Evolutionary conservation across 23 red algal genomes (phyloP).

Genomic region (Chondrus crispus): DNA sequence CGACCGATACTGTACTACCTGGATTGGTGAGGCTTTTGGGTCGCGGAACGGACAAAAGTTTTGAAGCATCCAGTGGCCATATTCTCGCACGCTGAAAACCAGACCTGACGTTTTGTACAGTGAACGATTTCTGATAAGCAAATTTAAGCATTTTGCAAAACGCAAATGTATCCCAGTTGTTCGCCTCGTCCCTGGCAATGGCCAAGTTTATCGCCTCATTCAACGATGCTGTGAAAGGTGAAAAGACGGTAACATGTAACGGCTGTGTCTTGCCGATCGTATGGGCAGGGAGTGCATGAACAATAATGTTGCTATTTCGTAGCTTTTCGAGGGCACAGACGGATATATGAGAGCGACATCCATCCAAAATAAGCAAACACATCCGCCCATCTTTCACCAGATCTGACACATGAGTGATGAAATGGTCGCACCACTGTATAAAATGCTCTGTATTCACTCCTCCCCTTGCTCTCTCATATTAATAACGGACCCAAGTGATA

Average conservation of each 20-base stretch:
- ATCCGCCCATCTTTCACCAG: background rate
- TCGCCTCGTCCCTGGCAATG: too few relatives aligned
- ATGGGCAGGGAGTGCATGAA: background rate
- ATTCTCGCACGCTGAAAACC: background rate
- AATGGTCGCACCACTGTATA: background rate
- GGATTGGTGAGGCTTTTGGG: background rate
- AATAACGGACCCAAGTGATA: background rate
- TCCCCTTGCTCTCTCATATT: background rate
- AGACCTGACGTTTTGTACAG: background rate
- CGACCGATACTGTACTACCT: too few relatives aligned
- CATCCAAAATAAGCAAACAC: background rate
- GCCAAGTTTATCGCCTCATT: too few relatives aligned
- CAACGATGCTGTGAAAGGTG: background rate
- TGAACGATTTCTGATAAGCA: background rate
- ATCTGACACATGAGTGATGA: background rate
- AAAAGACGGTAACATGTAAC: background rate
- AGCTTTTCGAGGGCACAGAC: background rate
- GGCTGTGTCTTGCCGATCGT: background rate
- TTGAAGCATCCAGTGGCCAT: background rate
- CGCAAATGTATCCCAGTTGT: background rate
- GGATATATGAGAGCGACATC: background rate
- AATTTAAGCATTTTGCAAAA: background rate
- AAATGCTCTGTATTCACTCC: background rate
- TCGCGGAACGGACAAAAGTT: background rate
- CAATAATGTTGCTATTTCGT: background rate